These are phyloP conservation scores for Plectosphaerella plurivora DNA, from an alignment of 2,329 filamentous ascomycete species.

Conservation along the genomic window DNA sequence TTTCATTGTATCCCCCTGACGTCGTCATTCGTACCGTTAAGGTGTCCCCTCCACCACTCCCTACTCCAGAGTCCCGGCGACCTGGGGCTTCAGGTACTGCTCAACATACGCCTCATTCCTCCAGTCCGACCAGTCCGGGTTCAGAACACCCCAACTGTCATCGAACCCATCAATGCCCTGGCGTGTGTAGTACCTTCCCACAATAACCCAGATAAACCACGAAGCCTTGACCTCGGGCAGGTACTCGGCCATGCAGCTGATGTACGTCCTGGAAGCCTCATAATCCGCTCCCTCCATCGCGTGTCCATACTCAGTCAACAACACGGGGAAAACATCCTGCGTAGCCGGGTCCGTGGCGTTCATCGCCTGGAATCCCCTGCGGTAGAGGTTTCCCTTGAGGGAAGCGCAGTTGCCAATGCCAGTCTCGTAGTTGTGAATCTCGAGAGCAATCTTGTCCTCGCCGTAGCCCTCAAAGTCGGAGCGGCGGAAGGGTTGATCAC, in stretches of 20 bases:
- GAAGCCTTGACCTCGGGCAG: constrained; percentile 43
- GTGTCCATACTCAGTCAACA: constrained; percentile 53
- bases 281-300: constrained; percentile 32
- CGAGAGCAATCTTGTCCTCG: constrained; percentile 49
- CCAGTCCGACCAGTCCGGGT: constrained; percentile 50
- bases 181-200: constrained; percentile 54
- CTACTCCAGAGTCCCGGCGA: constrained; percentile 22
- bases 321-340: constrained; percentile 38
- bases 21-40: no score
- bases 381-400: constrained; percentile 41
- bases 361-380: constrained; percentile 49
- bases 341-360: constrained; percentile 26
- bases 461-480: constrained; percentile 43
- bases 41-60: no score
- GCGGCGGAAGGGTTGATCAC: constrained; percentile 36
- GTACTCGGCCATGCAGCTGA: constrained; percentile 45
- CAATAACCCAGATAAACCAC: constrained; percentile 56
- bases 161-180: constrained; percentile 47
- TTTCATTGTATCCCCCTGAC: no score
- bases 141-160: constrained; percentile 53
- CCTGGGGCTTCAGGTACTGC: constrained; percentile 33
- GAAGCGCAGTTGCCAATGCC: constrained; percentile 40
- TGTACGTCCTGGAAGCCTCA: constrained; percentile 44
- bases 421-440: constrained; percentile 58
- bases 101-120: constrained; percentile 37